Base-by-base conservation (phyloP, 805 yeast genomes). In the Candida orba region DNA sequence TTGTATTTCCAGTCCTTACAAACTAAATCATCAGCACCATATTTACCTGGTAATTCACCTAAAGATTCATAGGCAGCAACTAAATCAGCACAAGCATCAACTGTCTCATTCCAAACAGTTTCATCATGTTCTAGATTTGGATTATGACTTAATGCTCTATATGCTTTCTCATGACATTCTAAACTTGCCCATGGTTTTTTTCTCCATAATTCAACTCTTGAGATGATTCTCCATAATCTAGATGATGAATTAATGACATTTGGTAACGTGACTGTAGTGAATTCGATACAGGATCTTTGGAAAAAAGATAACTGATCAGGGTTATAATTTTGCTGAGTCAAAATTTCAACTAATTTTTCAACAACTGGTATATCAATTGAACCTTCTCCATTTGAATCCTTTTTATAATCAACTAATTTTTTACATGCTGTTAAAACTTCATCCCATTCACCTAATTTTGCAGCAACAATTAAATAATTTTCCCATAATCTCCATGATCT, bases 1-100 rank as follows among this genome's bases (percentile, higher is more conserved):
- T 88, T 88, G 65, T 82, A 85, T 57, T 78, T 84, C 97, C 97
- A 90, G 58, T 89, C 95, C 57, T 81, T 79, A 61, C 96, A 89
- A 9, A 90, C 95, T n/a, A 82, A 52, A 59, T 84, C 87, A 18
- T 82, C 95, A 2, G 87, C 89, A 22, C 83, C 84, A 56, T 81
- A 75, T 54, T 78, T 81, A 8, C 95, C 95, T 10, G 85, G 84
- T 52, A 78, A 62, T 45, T 84, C 93, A n/a, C 98, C 98, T 29
- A 86, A 71, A 4, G 85, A 81, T 57, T 82, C 89, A 60, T 89
- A 91, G 1, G 96, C 91, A 34, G 93, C 84, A 3, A 84, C 80
- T 44, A 91, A 69, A 48, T 89, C 95, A 30, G 67, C 63, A 58
- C 95, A 84, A 1, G 84, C 75, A 20, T 81, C 90, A 5, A 86